Evolutionary conservation across 2,329 filamentous ascomycete species (phyloP).

Genomic region (Exutisphaerella laricina): DNA sequence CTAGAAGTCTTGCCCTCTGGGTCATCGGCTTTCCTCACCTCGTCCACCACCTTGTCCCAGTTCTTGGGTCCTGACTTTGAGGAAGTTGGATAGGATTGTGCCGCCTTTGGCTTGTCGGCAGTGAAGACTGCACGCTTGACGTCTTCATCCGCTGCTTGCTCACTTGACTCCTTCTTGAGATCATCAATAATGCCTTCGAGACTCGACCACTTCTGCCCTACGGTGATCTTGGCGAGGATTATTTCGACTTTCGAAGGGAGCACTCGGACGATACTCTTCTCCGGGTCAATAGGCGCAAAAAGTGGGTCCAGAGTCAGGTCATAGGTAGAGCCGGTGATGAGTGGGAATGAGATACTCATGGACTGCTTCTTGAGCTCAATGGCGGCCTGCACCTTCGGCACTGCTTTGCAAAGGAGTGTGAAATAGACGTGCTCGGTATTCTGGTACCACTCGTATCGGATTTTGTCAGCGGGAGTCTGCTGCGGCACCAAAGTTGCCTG

Average conservation of each 20-base stretch:
- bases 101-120: conserved; percentile 34
- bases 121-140: conserved; percentile 20
- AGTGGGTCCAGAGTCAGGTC: conserved; percentile 62
- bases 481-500: conserved; percentile 12
- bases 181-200: conserved; percentile 48
- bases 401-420: conserved; percentile 60
- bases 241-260: conserved; percentile 78
- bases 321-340: conserved; percentile 49
- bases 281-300: conserved; percentile 58
- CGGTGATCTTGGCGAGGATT: conserved; percentile 59
- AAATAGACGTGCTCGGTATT: conserved; percentile 56
- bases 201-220: conserved; percentile 62
- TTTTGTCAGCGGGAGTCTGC: conserved; percentile 50
- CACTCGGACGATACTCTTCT: conserved; percentile 57
- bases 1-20: background rate
- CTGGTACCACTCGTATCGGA: conserved; percentile 66
- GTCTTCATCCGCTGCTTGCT: conserved; percentile 5
- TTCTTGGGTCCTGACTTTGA: conserved; percentile 78
- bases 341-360: conserved; percentile 56
- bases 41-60: conserved; percentile 73
- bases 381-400: conserved; percentile 52
- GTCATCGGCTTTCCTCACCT: conserved; percentile 34
- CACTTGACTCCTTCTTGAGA: conserved; percentile 16
- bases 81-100: conserved; percentile 79
- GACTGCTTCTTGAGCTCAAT: conserved; percentile 46